Evolutionary conservation across 148 eudicot genomes (phyloP).

Genomic region (Vaccinium vitisidaea): DNA sequence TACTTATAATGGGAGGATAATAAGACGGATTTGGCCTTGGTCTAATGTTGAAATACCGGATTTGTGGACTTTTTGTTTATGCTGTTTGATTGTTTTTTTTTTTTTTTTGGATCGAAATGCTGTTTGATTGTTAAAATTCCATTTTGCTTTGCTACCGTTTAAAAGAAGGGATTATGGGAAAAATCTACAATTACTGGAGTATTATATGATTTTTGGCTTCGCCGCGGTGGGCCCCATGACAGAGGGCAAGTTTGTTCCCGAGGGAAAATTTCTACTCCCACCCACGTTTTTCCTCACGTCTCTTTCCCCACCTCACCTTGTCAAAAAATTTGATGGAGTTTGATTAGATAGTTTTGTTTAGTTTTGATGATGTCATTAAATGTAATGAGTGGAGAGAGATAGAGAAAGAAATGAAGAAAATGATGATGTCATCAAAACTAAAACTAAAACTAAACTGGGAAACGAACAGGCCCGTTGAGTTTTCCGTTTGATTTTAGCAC

Average conservation of each 20-base stretch:
- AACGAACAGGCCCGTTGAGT: too few relatives aligned
- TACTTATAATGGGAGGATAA: constrained; percentile 30
- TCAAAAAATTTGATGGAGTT: too few relatives aligned
- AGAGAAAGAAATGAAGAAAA: too few relatives aligned
- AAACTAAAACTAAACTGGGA: too few relatives aligned
- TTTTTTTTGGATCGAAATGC: background rate
- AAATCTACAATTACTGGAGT: background rate
- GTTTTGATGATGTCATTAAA: too few relatives aligned
- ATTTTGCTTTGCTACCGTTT: background rate
- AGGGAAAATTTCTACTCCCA: background rate
- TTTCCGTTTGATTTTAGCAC: too few relatives aligned
- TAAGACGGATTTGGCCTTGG: constrained; percentile 51
- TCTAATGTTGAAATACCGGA: constrained; percentile 17
- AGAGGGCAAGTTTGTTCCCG: background rate
- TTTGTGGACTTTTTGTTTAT: constrained; percentile 19
- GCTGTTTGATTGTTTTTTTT: background rate
- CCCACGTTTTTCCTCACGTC: background rate
- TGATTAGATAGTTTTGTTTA: too few relatives aligned
- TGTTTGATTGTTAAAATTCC: background rate
- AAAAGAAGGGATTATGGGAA: background rate
- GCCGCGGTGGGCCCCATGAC: background rate
- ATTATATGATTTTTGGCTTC: background rate
- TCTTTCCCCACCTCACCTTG: background rate
- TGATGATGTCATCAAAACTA: too few relatives aligned
- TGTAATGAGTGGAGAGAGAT: too few relatives aligned